Evolutionary conservation across 164 flowering plant genomes (phyloP).

Genomic region (Magnolia officinalis): DNA sequence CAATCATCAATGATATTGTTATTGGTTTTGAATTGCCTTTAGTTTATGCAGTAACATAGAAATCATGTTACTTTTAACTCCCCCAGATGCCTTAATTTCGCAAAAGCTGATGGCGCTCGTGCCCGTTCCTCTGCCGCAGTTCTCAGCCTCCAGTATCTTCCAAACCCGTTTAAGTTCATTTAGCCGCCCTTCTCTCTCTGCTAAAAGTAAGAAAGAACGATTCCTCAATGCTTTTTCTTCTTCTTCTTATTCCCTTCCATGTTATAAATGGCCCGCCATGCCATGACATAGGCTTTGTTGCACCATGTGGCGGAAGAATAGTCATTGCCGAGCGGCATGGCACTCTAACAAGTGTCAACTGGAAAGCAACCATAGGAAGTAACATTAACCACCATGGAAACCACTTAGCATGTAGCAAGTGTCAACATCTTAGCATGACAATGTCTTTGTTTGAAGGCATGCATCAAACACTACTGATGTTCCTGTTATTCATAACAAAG

Average conservation of each 20-base stretch:
- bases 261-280: not conserved
- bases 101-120: slow-evolving; percentile 12
- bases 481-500: not conserved
- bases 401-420: not conserved
- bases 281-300: not conserved
- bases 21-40: too few species aligned
- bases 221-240: not conserved
- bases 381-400: not conserved
- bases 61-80: too few species aligned
- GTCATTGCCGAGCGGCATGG: not conserved
- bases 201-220: slow-evolving; percentile 18
- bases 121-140: slow-evolving; percentile 25
- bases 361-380: not conserved
- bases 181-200: slow-evolving; percentile 19
- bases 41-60: too few species aligned
- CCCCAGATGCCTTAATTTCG: too few species aligned
- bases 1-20: too few species aligned
- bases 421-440: not conserved
- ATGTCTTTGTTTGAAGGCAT: not conserved
- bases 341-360: not conserved
- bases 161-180: slow-evolving; percentile 19
- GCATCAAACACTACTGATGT: not conserved
- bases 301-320: not conserved
- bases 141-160: slow-evolving; percentile 26
- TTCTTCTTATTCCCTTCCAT: not conserved